Conservation (phyloP, 1,139 yeast genomes). For the Yamadazyma taylorii region DNA sequence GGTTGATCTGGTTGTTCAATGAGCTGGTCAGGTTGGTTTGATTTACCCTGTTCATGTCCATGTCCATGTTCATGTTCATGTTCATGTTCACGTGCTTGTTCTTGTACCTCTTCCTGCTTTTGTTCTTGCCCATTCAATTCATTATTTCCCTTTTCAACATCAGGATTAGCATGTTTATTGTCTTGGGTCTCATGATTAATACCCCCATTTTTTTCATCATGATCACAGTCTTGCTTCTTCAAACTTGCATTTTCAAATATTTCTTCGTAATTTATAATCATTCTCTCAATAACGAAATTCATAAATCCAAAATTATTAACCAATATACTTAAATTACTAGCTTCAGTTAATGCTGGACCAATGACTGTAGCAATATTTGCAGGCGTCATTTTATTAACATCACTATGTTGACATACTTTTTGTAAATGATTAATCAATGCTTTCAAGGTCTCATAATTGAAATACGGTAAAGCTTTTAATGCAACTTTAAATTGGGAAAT, state of each 20-base stretch:
- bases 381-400: slow-evolving; percentile 74
- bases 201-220: neutral
- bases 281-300: slow-evolving; percentile 53
- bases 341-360: slow-evolving; percentile 62
- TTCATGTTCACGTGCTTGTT: too few species aligned
- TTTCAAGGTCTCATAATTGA: slow-evolving; percentile 68
- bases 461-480: slow-evolving; percentile 55
- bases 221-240: neutral
- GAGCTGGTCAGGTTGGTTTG: too few species aligned
- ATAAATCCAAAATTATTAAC: slow-evolving; percentile 55
- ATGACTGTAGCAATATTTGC: slow-evolving; percentile 79
- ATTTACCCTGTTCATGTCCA: too few species aligned
- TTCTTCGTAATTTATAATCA: slow-evolving; percentile 41
- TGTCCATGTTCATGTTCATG: too few species aligned
- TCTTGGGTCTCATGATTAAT: too few species aligned
- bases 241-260: slow-evolving; percentile 31
- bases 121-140: too few species aligned
- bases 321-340: slow-evolving; percentile 51
- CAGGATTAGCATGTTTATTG: neutral
- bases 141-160: neutral
- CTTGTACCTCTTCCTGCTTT: too few species aligned
- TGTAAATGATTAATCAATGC: slow-evolving; percentile 69
- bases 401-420: slow-evolving; percentile 57
- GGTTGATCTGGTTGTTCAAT: too few species aligned
- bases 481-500: slow-evolving; percentile 43